Evolutionary conservation across 225 moss, liverwort and hornwort species (phyloP), one percentile per base, ranked within the genome.

Genomic region (Polytrichum commune): DNA sequence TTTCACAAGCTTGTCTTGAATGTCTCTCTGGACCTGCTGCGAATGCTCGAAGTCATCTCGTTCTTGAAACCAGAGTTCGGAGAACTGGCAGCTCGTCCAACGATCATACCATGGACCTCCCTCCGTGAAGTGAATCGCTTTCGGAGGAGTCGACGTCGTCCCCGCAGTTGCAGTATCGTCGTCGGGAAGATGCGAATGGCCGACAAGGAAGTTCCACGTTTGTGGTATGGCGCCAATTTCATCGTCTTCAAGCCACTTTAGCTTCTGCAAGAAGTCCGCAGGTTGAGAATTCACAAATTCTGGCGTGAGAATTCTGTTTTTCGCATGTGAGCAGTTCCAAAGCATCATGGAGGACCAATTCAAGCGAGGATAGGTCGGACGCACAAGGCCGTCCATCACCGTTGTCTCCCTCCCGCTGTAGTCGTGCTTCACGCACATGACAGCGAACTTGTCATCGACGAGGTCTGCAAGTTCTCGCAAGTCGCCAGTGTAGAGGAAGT

Each of bases 371-470:
- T 77, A 77, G 27, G 55, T 64, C 25, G 65, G n/a, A 57, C 66
- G 71, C 18, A 66, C 67, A 16, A 13, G 53, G 16, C 67, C 67
- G 61, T 75, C 75, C 75, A 71, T 75, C 55, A 73, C 68, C 56
- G 66, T 62, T 1, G 63, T 22, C 18, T 33, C 70, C 30, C 35
- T 65, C 19, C 72, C 72, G 22, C 66, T 53, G 46, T 80, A 71
- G 38, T 75, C 61, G 54, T 80, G 79, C 38, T 71, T 67, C 53
- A 80, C 79, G 27, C 75, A 75, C 79, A 80, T 80, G 29, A 75
- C 32, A 7, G 79, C 79, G 33, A 58, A 80, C 7, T 67, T 75
- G 8, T 75, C 71, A 27, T 75, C 75, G 18, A 66, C 18, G 23
- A 80, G 65, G 13, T 71, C 66, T 56, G 22, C 60, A 27, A 80